phyloP scores from a whole-genome alignment of 2,329 filamentous ascomycete species.

The Phyllosticta ampelicida region DNA sequence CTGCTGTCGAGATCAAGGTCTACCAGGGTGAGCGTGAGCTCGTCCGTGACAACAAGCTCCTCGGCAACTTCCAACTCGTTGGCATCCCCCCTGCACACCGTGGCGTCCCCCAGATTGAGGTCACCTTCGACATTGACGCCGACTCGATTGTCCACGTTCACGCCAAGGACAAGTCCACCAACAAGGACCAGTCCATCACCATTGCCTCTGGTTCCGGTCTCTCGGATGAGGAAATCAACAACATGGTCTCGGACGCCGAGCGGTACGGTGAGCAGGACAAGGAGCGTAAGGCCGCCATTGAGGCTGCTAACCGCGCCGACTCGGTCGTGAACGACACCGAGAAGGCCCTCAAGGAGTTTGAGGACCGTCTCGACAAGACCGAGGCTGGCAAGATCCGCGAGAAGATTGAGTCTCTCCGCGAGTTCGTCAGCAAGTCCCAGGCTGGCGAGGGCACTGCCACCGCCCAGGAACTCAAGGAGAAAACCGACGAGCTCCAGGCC shows the following conservation, averaged over 20 bases:
- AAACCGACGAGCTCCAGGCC: constrained; percentile 96
- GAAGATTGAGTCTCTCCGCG: constrained; percentile 78
- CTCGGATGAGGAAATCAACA: constrained; percentile 86
- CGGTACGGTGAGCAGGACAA: constrained; percentile 91
- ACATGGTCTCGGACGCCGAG: constrained; percentile 97
- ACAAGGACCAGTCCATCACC: constrained; percentile 99
- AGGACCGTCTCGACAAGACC: constrained; percentile 91
- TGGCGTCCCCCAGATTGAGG: constrained; percentile 92
- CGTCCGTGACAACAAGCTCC: constrained; percentile 94
- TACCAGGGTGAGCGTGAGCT: constrained; percentile 99
- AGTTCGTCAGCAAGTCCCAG: constrained; percentile 90
- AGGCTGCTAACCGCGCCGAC: constrained; percentile 95
- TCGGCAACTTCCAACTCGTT: constrained; percentile 98
- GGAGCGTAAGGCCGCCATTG: constrained; percentile 91
- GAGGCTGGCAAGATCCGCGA: constrained; percentile 89
- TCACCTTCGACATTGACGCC: constrained; percentile 97
- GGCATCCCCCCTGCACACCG: constrained; percentile 93
- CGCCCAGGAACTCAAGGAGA: constrained; percentile 91
- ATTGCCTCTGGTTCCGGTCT: constrained; percentile 97
- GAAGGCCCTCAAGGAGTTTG: constrained; percentile 94
- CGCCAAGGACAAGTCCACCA: constrained; percentile 97
- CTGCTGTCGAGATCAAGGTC: constrained; percentile 98
- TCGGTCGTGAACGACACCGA: constrained; percentile 94
- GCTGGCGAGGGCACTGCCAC: constrained; percentile 78
- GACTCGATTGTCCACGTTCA: constrained; percentile 97